Evolutionary conservation across 1,284 basidiomycete species (phyloP).

Genomic region (Cutaneotrichosporon mucoides): DNA sequence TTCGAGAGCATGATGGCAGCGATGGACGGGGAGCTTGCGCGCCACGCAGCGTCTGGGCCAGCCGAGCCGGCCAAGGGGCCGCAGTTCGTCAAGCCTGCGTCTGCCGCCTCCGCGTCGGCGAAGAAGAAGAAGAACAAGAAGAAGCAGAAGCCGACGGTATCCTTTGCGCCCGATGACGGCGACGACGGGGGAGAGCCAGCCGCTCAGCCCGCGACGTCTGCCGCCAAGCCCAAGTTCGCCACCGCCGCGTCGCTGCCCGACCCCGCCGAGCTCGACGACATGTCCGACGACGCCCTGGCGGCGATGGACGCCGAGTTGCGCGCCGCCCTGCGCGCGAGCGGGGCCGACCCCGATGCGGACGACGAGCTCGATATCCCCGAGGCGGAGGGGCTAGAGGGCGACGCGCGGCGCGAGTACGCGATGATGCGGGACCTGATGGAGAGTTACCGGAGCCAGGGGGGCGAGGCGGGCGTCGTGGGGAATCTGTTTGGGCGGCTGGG

Average conservation of each 20-base stretch:
- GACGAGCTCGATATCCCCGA: conserved; percentile 44
- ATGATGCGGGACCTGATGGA: conserved; percentile 93
- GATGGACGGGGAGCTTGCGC: conserved; percentile 75
- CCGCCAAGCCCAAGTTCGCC: background rate
- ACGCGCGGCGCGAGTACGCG: conserved; percentile 67
- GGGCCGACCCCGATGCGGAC: conserved; percentile 23
- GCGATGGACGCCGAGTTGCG: conserved; percentile 83
- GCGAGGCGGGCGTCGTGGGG: conserved; percentile 80
- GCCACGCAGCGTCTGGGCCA: conserved; percentile 11
- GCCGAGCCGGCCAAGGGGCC: conserved; percentile 2
- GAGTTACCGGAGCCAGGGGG: conserved; percentile 84
- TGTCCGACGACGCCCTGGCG: conserved; percentile 60
- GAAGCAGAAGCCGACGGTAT: background rate
- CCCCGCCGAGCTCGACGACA: conserved; percentile 52
- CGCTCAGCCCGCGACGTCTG: no score
- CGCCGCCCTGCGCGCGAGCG: conserved; percentile 57
- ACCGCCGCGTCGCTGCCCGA: conserved; percentile 34
- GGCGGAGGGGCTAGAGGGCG: conserved; percentile 53
- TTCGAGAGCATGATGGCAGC: conserved; percentile 93
- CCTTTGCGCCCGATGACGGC: background rate
- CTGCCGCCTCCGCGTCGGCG: background rate
- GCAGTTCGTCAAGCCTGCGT: background rate
- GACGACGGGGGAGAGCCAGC: no score
- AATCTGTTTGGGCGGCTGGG: conserved; percentile 72
- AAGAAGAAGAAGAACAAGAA: conserved; percentile 7